Evolutionary conservation across 2,329 filamentous ascomycete genomes (phyloP), one percentile per base, ranked within the genome.

Genomic region (Coccinonectria pachysandricola): DNA sequence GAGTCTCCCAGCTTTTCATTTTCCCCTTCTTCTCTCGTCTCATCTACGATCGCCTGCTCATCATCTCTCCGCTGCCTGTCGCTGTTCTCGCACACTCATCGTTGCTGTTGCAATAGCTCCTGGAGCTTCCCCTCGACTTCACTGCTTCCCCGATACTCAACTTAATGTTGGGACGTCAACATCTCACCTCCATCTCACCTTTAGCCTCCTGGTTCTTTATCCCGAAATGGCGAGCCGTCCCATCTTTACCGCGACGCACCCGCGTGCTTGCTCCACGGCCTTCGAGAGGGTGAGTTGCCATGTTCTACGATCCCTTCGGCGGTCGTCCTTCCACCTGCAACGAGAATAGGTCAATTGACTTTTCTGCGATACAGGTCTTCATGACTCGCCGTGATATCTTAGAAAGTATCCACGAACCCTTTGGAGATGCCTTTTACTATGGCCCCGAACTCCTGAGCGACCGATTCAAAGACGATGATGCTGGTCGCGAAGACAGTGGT

Each of bases 381-480:
- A 95, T 96, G 88, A 94, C 87, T 45, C 80, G 85, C 42, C 72
- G 73, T 43, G 79, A 93, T 49, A 76, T 68, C 28, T 70, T 96
- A 33, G 68, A 79, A 46, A 93, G 84, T 52, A 68, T 91, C 44
- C 91, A 96, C 56, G 91, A 98, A 62, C 91, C 91, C 5, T 96
- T 96, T 57, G 88, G 88, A 28, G 91, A 96, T 59, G 82, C 87
- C 35, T 96, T 88, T 53, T 96, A 96, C 62, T 96, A 80, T 50
- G 88, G 91, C 27, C 87, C 88, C 6, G 91, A 98, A 60, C 72
- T 84, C 43, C 68, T 96, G 43, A 78, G 81, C 47, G 62, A 71
- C 27, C 75, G 91, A 45, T 98, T 84, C 51, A 77, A 78, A 48
- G 53, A 79, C 22, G 82, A 94, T 39, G 56, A 56, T 26, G 56